Evolutionary conservation across 129 eudicot species (phyloP).

Genomic region (Chrysanthemum seticuspe): DNA sequence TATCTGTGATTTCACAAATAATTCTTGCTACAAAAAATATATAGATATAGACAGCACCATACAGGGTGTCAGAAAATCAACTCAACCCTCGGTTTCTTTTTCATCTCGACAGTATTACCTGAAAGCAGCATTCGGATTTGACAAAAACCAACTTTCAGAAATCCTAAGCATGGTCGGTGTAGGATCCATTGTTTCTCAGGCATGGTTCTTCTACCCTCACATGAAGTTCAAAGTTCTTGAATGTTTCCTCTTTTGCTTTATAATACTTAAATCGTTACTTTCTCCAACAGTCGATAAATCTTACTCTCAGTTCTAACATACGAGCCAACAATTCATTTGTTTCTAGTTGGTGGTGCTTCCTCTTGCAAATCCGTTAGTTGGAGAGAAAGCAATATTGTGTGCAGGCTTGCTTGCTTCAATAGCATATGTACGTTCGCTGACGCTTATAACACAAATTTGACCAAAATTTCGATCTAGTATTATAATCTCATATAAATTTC

Average conservation of each 20-base stretch:
- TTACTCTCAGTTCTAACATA: conserved; percentile 7
- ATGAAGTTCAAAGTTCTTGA: not conserved
- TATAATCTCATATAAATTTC: not conserved
- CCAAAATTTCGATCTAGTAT: not conserved
- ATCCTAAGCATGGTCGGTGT: conserved; percentile 76
- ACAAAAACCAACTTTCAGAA: conserved; percentile 92
- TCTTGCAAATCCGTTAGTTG: conserved; percentile 72
- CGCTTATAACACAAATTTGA: not conserved
- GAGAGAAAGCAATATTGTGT: conserved; percentile 73
- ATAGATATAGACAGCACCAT: not conserved
- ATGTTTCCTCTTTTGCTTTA: not conserved
- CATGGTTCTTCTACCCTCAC: conserved; percentile 15
- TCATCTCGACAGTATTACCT: conserved; percentile 67
- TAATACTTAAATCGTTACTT: not conserved
- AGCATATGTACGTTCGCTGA: conserved; percentile 62
- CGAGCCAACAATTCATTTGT: conserved; percentile 10
- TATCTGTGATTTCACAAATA: not conserved
- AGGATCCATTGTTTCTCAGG: conserved; percentile 97
- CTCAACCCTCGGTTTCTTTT: not conserved
- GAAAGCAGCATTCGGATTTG: conserved; percentile 86
- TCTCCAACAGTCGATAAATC: not conserved
- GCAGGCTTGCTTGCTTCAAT: conserved; percentile 75
- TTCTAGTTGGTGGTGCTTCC: conserved; percentile 85
- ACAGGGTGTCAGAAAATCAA: not conserved
- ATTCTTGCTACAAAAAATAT: not conserved